These are phyloP conservation scores for Prunus campanulata DNA, from an alignment of 306 rosid genomes.

Conservation along the genomic window DNA sequence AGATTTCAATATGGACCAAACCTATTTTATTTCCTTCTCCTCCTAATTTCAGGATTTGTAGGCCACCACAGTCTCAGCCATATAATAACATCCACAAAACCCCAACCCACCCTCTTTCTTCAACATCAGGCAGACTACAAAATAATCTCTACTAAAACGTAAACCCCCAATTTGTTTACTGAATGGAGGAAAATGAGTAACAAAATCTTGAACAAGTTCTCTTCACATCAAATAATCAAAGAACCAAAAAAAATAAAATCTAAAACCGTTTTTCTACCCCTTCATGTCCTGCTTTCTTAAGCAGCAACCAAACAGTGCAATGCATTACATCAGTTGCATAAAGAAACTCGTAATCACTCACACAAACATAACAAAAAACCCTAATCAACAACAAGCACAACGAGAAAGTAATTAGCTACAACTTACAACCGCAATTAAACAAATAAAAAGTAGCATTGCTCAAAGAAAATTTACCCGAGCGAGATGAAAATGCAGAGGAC, in stretches of 20 bases:
- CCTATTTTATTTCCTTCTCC: neutral
- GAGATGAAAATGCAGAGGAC: neutral
- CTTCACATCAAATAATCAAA: too few species aligned
- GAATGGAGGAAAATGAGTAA: neutral
- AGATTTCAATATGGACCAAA: neutral
- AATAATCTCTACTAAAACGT: neutral
- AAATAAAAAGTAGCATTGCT: neutral
- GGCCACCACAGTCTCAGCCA: neutral
- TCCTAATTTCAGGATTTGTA: neutral
- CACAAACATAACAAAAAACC: neutral
- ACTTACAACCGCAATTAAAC: neutral
- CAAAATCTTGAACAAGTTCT: neutral
- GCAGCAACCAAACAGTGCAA: conserved; percentile 4
- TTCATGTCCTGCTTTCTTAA: neutral
- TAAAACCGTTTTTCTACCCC: neutral
- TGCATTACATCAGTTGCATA: too few species aligned
- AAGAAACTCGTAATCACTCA: neutral
- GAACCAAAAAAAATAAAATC: too few species aligned
- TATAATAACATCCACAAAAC: neutral
- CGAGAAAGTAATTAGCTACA: neutral
- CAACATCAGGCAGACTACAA: neutral
- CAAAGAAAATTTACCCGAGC: conserved; percentile 3
- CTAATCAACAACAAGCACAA: neutral
- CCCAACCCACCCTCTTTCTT: neutral
- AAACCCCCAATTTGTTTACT: neutral